Base-by-base conservation (phyloP, 148 eudicot genomes). In the Chenopodium suecicum region DNA sequence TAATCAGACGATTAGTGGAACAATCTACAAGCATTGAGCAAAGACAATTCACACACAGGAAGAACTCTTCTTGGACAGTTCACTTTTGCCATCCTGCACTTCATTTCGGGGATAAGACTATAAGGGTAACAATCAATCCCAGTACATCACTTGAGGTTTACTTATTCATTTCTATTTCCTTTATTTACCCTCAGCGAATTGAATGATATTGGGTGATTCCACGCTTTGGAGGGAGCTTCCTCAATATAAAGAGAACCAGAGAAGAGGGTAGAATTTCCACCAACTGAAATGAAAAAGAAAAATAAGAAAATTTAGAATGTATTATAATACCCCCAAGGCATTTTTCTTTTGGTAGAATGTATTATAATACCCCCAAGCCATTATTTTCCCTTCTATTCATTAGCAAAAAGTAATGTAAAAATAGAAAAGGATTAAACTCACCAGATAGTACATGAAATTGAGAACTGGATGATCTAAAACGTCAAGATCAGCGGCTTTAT, bases 191-290 rank as follows among this genome's bases (percentile, higher is more conserved):
- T 83, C 48, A 95, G 81, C 92, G 94, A 69, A 95, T 91, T 70
- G 89, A 89, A 80, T 91, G 94, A 87, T 93, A 93, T 37, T 91
- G 97, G 46, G 98, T 90, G 77, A 86, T 83, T 50, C 93, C 91
- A 20, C 98, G 97, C 86, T 93, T 95, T 46, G 98, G 98, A 64
- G 98, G 98, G 83, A 95, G 84, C 86, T 95, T 95, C 88, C 98
- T 89, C 91, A 95, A 79, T 83, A 95, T 93, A 87, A 92, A 95
- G 46, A 95, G 97, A 69, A 93, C 98, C 77, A 95, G 92, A 37
- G 93, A 82, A 13, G 98, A 95, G 37, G 98, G 98, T 56, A 95
- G 67, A 77, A 95, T 91, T 90, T 95, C 98, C 84, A 92, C 98
- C 86, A 95, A 84, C 98, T 95, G 76, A 76, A 12, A 32, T 23